Conservation (phyloP, 2,329 filamentous ascomycete genomes). For the Albophoma yamanashiensis region DNA sequence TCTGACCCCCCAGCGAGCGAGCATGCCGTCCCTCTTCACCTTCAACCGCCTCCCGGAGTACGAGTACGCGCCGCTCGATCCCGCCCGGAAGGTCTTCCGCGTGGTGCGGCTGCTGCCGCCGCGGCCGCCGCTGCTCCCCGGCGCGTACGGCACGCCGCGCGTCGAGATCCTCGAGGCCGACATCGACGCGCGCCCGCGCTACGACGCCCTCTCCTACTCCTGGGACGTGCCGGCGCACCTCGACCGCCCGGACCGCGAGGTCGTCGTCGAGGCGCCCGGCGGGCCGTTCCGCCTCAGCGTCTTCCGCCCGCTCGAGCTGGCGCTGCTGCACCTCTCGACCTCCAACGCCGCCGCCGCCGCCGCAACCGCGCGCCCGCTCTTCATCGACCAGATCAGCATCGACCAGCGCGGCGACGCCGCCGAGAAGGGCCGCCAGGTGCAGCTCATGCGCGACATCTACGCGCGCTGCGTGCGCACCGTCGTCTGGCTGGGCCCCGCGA, state of each 20-base stretch:
- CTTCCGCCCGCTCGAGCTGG: slow-evolving; percentile 17
- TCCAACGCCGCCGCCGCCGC: background rate
- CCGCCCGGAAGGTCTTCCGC: slow-evolving; percentile 10
- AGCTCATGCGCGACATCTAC: slow-evolving; percentile 19
- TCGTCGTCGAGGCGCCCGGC: slow-evolving; percentile 12
- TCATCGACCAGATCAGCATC: slow-evolving; percentile 22
- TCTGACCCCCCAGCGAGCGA: background rate
- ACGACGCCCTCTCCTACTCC: slow-evolving; percentile 20
- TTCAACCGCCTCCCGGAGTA: background rate
- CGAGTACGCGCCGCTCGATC: slow-evolving; percentile 5
- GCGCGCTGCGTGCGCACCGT: slow-evolving; percentile 9
- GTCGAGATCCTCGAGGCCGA: slow-evolving; percentile 15
- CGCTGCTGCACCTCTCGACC: slow-evolving; percentile 15
- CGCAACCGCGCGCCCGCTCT: slow-evolving; percentile 9
- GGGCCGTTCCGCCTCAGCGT: slow-evolving; percentile 10
- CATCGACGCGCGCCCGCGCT: slow-evolving; percentile 7
- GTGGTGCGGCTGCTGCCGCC: slow-evolving; percentile 13
- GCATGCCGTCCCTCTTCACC: slow-evolving; percentile 2
- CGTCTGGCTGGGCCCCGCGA: slow-evolving; percentile 16
- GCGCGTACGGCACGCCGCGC: slow-evolving; percentile 11
- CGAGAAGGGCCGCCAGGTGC: slow-evolving; percentile 16
- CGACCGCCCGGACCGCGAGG: slow-evolving; percentile 9
- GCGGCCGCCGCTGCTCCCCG: slow-evolving; percentile 7
- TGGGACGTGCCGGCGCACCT: slow-evolving; percentile 11
- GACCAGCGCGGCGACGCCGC: slow-evolving; percentile 12